Conservation (phyloP, 2,329 filamentous ascomycete species). For the Colletotrichum paranaense region DNA sequence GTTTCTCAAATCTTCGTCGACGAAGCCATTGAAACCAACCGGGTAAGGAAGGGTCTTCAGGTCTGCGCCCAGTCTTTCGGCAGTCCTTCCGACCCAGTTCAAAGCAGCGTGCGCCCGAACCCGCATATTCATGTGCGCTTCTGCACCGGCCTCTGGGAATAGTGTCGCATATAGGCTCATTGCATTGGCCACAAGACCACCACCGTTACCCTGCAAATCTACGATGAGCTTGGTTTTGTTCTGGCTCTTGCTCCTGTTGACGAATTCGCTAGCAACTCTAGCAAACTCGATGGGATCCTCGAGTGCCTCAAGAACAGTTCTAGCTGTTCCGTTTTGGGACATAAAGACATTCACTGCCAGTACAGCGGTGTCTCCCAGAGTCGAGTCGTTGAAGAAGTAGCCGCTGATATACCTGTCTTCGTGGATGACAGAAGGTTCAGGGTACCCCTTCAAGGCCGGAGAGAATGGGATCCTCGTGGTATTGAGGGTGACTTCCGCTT, state of each 20-base stretch:
- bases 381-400: slow-evolving; percentile 14
- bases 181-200: slow-evolving; percentile 54
- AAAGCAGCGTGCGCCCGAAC: slow-evolving; percentile 27
- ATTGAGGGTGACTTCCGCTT: not conserved
- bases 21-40: slow-evolving; percentile 34
- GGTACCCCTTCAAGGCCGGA: slow-evolving; percentile 20
- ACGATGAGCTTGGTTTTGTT: slow-evolving; percentile 71
- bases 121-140: slow-evolving; percentile 28
- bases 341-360: slow-evolving; percentile 29
- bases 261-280: slow-evolving; percentile 46
- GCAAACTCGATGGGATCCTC: slow-evolving; percentile 16
- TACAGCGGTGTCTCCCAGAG: slow-evolving; percentile 24
- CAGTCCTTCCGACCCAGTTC: slow-evolving; percentile 22
- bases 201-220: slow-evolving; percentile 71
- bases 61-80: not conserved
- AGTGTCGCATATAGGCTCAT: slow-evolving; percentile 23
- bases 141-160: slow-evolving; percentile 16
- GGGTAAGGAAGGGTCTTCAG: slow-evolving; percentile 11
- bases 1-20: slow-evolving; percentile 20
- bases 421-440: slow-evolving; percentile 25
- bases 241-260: slow-evolving; percentile 55
- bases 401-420: slow-evolving; percentile 27
- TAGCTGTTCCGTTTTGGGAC: not conserved
- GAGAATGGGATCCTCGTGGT: not conserved
- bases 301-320: not conserved